Conservation (phyloP, 805 yeast genomes). For the Middelhovenomyces tepae region DNA sequence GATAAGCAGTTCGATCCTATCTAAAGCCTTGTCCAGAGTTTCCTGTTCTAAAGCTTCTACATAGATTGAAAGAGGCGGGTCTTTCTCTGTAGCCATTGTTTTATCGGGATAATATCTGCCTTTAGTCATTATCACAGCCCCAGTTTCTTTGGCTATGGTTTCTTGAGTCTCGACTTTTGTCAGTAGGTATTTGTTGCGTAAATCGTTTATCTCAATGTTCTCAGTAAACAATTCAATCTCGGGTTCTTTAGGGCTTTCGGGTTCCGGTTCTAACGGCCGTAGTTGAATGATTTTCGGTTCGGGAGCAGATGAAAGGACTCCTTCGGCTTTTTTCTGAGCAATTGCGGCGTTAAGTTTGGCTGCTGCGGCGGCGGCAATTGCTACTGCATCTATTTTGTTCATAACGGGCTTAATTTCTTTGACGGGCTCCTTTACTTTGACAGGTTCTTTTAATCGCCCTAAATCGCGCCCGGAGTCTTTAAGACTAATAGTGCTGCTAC, state of each 20-base stretch:
- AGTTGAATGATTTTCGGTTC: background rate
- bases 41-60: slow-evolving; percentile 55
- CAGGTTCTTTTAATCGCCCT: too few relatives aligned
- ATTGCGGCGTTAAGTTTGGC: slow-evolving; percentile 27
- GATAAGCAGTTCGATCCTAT: slow-evolving; percentile 51
- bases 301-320: slow-evolving; percentile 4
- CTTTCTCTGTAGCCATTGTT: slow-evolving; percentile 22
- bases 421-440: background rate
- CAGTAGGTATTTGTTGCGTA: slow-evolving; percentile 28
- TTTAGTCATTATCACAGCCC: slow-evolving; percentile 24
- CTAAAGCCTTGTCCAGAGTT: slow-evolving; percentile 47
- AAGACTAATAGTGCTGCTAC: too few relatives aligned
- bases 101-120: slow-evolving; percentile 31
- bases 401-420: slow-evolving; percentile 4
- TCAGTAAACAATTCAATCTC: slow-evolving; percentile 14
- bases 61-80: slow-evolving; percentile 25
- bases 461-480: too few relatives aligned
- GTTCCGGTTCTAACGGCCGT: slow-evolving; percentile 3
- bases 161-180: slow-evolving; percentile 28
- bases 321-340: slow-evolving; percentile 10
- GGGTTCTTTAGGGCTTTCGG: slow-evolving; percentile 4
- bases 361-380: slow-evolving; percentile 26
- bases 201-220: slow-evolving; percentile 28
- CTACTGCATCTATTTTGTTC: slow-evolving; percentile 21
- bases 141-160: slow-evolving; percentile 23